Base-by-base conservation (phyloP, 116 monocot genomes). In the Trichopus zeylanicus region DNA sequence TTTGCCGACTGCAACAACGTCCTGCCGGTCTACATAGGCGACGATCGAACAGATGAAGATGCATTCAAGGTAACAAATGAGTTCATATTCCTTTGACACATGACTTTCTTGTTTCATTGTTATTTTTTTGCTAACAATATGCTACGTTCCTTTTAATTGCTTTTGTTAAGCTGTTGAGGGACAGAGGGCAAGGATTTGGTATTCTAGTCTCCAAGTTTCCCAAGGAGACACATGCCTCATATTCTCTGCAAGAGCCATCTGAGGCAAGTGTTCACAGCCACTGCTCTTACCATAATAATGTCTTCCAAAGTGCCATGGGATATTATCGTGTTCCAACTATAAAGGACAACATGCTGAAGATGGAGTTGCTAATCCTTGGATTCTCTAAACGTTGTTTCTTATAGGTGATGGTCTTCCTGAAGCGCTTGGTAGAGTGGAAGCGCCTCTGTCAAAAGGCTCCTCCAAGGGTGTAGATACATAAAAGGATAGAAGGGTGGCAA, bases 21-120 rank as follows among this genome's bases (percentile, higher is more conserved):
- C 0, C 54, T 90, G 16, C 90, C 90, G 0, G 51, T 90, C 29
- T 90, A 90, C 57, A 82, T 89, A 26, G 89, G 89, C n/a, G 89
- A 89, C 61, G 89, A 89, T 49, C 73, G 78, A 4, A 81, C 89
- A 3, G 90, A 90, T 39, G 90, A 90, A 39, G 90, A 90, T 22
- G 90, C 90, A 0, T 90, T 90, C 77, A 90, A 82, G 82, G 89
- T 88, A 46, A 11, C 3, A 13, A 6, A 35, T 6, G 7, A 20
- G 5, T 49, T 19, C 5, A n/a, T 49, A 22, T 8, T 22, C 8
- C 9, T 22, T 24, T 49, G 8, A 25, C 5, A 15, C 2, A 16
- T 2, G 3, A 2, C 32, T 46, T 15, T 46, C 15, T 46, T 33
- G 32, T 33, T 33, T 46, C 18, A 13, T 46, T 16, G 15, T 19